Evolutionary conservation across 345 rosid genomes (phyloP).

Genomic region (Clarkia xantiana): DNA sequence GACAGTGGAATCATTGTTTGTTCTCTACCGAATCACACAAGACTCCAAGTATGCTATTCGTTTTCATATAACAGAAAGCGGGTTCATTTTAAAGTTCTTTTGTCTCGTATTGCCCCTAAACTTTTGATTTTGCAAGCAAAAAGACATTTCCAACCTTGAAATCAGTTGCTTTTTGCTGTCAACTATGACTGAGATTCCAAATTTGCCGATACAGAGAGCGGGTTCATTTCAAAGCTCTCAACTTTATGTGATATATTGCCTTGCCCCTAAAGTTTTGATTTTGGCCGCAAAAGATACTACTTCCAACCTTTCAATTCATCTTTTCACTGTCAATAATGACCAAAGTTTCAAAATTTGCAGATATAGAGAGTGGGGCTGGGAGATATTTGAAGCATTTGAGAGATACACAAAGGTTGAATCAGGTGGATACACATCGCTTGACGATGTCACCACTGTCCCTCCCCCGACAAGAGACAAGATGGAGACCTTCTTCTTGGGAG

Average conservation of each 20-base stretch:
- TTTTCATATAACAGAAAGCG: constrained; percentile 3
- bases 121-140: not conserved
- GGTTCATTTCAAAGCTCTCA: constrained; percentile 26
- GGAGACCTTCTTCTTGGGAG: constrained; percentile 91
- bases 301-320: not conserved
- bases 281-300: not conserved
- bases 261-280: not conserved
- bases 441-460: constrained; percentile 71
- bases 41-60: constrained; percentile 51
- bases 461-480: constrained; percentile 81
- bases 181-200: not conserved
- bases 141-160: not conserved
- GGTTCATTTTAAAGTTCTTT: not conserved
- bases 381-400: constrained; percentile 88
- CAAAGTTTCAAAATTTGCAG: constrained; percentile 22
- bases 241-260: too few relatives aligned
- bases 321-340: constrained; percentile 1
- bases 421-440: constrained; percentile 76
- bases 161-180: not conserved
- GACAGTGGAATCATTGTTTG: constrained; percentile 88
- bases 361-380: constrained; percentile 95
- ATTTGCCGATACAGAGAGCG: constrained; percentile 26
- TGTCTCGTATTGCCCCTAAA: not conserved
- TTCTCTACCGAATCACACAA: constrained; percentile 71
- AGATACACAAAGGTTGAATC: constrained; percentile 61